Percentiles rank a stretch among this genome's conserved stretches.
These are phyloP conservation scores for Phytophthora megakarya DNA, from an alignment of 352 stramenopile species.

Conservation along the genomic window DNA sequence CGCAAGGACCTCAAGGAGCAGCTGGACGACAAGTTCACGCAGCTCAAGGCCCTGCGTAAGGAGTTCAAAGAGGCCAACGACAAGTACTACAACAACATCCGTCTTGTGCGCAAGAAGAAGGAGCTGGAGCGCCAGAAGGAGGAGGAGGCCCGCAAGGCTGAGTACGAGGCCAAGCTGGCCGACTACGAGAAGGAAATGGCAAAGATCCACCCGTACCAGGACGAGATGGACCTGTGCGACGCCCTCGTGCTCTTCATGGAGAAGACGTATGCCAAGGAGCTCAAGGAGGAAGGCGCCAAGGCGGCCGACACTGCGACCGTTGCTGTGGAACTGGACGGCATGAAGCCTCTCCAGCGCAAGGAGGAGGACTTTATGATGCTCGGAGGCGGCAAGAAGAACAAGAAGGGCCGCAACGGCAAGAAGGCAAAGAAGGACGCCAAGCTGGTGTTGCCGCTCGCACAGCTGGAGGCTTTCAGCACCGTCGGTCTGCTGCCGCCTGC, in stretches of 20 bases:
- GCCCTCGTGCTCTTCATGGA: slow-evolving; percentile 94
- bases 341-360: slow-evolving; percentile 91
- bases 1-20: slow-evolving; percentile 92
- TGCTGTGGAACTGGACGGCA: slow-evolving; percentile 89
- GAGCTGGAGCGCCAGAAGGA: slow-evolving; percentile 84
- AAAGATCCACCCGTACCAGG: slow-evolving; percentile 96
- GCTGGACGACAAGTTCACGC: slow-evolving; percentile 88
- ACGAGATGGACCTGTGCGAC: slow-evolving; percentile 96
- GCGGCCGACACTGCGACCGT: slow-evolving; percentile 38
- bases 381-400: slow-evolving; percentile 66
- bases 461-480: slow-evolving; percentile 92
- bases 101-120: slow-evolving; percentile 85
- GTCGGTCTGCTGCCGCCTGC: slow-evolving; percentile 91
- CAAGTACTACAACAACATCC: slow-evolving; percentile 93
- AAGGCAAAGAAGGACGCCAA: slow-evolving; percentile 83
- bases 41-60: slow-evolving; percentile 88
- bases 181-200: slow-evolving; percentile 96
- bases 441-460: slow-evolving; percentile 75
- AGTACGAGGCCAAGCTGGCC: slow-evolving; percentile 95
- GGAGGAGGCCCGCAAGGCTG: slow-evolving; percentile 73
- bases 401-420: slow-evolving; percentile 67
- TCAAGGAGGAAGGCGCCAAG: slow-evolving; percentile 62
- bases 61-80: slow-evolving; percentile 94
- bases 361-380: slow-evolving; percentile 87
- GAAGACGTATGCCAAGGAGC: slow-evolving; percentile 90